These are phyloP conservation scores for Colletotrichum nymphaeae DNA, from an alignment of 2,329 filamentous ascomycete genomes.

Conservation along the genomic window DNA sequence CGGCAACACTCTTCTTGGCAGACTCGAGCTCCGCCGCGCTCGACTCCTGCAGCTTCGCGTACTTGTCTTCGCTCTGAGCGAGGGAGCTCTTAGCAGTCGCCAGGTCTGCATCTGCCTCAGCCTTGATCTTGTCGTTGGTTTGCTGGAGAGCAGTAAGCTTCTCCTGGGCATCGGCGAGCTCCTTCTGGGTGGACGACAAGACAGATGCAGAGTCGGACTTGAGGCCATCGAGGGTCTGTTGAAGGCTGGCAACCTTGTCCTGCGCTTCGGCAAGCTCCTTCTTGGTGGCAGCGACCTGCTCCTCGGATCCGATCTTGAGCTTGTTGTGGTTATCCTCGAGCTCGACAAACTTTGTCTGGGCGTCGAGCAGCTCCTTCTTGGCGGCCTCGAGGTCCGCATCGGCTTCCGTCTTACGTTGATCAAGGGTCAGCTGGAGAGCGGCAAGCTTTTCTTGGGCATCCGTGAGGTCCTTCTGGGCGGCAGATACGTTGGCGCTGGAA, in stretches of 20 bases:
- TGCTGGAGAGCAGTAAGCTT: conserved; percentile 39
- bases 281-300: conserved; percentile 44
- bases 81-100: conserved; percentile 34
- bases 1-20: conserved; percentile 34
- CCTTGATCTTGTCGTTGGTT: conserved; percentile 41
- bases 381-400: conserved; percentile 45
- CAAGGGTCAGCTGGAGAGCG: conserved; percentile 43
- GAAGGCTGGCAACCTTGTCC: conserved; percentile 40
- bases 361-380: conserved; percentile 39
- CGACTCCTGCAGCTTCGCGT: conserved; percentile 39
- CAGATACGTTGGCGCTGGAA: conserved; percentile 40
- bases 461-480: conserved; percentile 44
- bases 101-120: conserved; percentile 42
- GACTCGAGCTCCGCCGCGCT: conserved; percentile 39
- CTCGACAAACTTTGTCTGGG: conserved; percentile 41
- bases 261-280: conserved; percentile 43
- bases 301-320: conserved; percentile 47
- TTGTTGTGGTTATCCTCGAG: conserved; percentile 43
- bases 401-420: conserved; percentile 45
- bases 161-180: conserved; percentile 39
- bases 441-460: conserved; percentile 43
- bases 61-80: conserved; percentile 39
- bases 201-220: conserved; percentile 43
- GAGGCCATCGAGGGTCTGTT: conserved; percentile 33
- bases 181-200: conserved; percentile 45